Evolutionary conservation across 2,329 filamentous ascomycete species (phyloP), one percentile per base, ranked within the genome.

Genomic region (Beauveria sp.): DNA sequence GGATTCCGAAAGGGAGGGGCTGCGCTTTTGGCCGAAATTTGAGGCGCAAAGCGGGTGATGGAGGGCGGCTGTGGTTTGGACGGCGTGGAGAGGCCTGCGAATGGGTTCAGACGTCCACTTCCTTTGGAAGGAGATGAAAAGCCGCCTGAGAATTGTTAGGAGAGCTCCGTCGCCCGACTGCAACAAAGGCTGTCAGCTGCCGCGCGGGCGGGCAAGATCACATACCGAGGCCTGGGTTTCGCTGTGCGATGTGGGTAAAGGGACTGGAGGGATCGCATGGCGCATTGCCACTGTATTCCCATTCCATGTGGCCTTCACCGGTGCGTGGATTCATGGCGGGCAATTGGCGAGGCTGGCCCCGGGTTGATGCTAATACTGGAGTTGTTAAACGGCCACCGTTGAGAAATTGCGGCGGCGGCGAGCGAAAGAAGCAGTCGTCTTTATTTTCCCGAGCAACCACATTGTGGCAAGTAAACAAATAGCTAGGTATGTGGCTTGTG

Each of bases 271-370:
- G 79, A 72, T 87, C 85, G 63, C 84, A 72, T 20, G 83, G 84
- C 1, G 80, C 83, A 53, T 75, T 72, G 63, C 77, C 78, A 67
- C 86, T 80, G 70, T 85, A 87, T 70, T 87, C 83, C 82, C 83
- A 88, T 67, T 87, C 85, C 85, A 88, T 88, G 65, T 77, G 84
- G 64, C 82, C 77, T 72, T 87, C 84, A 65, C 77, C 81, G 2
- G 80, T 84, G 67, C 85, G 77, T 66, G 78, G 77, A 59, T 83
- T 78, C 78, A 83, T 85, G 66, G 59, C 65, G 40, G 58, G 14
- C 20, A 30, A n/a, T 58, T 34, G 45, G 28, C 14, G 20, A 50
- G 30, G 30, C 12, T 45, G 47, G 10, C 10, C 18, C n/a, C 30
- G 8, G 34, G 46, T 34, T 51, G 47, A 5, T 42, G 47, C 22